Percentiles rank a stretch among this genome's conserved stretches.
Evolutionary conservation across 768 basidiomycete species (phyloP).

Genomic region (Tylopilus felleus): DNA sequence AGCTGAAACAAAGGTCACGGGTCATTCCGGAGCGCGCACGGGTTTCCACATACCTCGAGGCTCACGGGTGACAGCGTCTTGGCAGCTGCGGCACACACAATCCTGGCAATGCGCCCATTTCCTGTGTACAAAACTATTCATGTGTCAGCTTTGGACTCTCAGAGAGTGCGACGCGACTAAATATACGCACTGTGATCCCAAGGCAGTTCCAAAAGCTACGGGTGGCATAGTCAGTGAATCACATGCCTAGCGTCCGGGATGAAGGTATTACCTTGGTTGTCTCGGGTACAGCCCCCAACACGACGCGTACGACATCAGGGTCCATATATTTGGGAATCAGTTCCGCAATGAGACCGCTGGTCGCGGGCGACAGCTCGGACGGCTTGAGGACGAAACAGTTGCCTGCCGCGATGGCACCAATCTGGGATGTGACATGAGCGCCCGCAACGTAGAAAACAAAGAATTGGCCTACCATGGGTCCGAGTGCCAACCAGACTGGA

Average conservation of each 20-base stretch:
- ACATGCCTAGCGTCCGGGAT: not conserved
- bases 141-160: not conserved
- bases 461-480: constrained; percentile 49
- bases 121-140: constrained; percentile 54
- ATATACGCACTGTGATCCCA: constrained; percentile 55
- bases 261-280: constrained; percentile 46
- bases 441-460: not conserved
- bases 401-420: constrained; percentile 78
- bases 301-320: constrained; percentile 55
- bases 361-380: constrained; percentile 62
- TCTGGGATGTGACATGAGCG: constrained; percentile 27
- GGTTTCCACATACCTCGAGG: constrained; percentile 41
- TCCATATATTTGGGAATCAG: constrained; percentile 78
- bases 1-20: constrained; percentile 36
- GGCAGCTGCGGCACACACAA: constrained; percentile 73
- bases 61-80: constrained; percentile 70
- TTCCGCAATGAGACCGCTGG: constrained; percentile 57
- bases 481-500: constrained; percentile 57
- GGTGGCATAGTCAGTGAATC: not conserved
- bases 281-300: constrained; percentile 66
- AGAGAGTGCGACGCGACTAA: not conserved
- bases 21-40: not conserved
- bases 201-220: constrained; percentile 64
- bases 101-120: constrained; percentile 54
- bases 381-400: constrained; percentile 72